Conservation (phyloP, 306 rosid genomes). For the Sophora flavescens region DNA sequence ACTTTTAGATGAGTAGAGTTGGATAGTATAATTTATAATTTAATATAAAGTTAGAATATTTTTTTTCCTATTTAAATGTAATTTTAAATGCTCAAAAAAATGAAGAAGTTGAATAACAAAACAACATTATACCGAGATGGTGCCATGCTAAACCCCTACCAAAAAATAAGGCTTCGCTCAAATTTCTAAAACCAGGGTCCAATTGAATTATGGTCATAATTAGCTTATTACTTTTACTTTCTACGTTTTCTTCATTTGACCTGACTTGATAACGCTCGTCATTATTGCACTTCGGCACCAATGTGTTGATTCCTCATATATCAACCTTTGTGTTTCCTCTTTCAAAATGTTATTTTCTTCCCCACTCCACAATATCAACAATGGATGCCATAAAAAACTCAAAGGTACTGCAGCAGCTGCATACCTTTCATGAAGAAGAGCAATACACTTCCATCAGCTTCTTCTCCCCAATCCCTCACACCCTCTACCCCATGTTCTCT, state of each 20-base stretch:
- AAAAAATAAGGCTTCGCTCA: conserved; percentile 1
- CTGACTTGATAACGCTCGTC: conserved; percentile 48
- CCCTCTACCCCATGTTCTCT: conserved; percentile 9
- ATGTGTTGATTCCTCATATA: conserved; percentile 34
- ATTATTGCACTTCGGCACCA: conserved; percentile 44
- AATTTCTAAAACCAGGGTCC: conserved; percentile 44
- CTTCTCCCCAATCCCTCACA: not conserved
- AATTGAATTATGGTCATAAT: conserved; percentile 50
- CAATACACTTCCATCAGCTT: conserved; percentile 18
- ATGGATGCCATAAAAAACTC: conserved; percentile 50
- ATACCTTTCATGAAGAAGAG: not conserved
- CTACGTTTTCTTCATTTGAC: conserved; percentile 55
- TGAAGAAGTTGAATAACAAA: not conserved
- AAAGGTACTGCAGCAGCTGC: not conserved
- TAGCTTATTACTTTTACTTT: conserved; percentile 44
- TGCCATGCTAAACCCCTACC: not conserved
- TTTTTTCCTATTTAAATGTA: no score
- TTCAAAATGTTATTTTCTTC: not conserved
- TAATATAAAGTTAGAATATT: no score
- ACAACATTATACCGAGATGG: conserved; percentile 31
- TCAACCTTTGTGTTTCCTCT: conserved; percentile 26
- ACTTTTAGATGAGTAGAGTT: no score
- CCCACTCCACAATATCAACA: not conserved
- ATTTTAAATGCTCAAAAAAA: no score
- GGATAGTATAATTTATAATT: no score